Evolutionary conservation across 305 asterid species (phyloP).

Genomic region (Fraxinus paxiana): DNA sequence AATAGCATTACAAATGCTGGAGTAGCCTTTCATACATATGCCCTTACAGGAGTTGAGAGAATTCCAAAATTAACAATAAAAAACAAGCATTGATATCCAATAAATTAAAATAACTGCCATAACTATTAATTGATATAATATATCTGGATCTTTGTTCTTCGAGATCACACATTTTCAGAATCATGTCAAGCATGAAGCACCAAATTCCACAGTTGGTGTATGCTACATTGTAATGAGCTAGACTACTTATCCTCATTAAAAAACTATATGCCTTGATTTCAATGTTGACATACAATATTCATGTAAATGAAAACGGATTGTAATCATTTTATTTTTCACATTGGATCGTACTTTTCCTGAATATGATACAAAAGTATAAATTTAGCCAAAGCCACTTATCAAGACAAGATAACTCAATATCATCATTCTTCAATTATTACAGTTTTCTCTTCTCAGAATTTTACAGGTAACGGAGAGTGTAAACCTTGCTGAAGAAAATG

Average conservation of each 20-base stretch:
- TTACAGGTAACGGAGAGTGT: slow-evolving; percentile 11
- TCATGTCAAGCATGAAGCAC: not conserved
- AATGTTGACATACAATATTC: not conserved
- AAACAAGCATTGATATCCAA: not conserved
- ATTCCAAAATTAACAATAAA: not conserved
- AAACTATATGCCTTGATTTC: not conserved
- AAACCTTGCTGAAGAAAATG: slow-evolving; percentile 89
- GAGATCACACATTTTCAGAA: not conserved
- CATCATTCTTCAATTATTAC: not conserved
- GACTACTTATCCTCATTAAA: not conserved
- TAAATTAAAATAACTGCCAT: not conserved
- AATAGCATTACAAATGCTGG: not conserved
- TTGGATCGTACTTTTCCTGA: not conserved
- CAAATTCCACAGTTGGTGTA: not conserved
- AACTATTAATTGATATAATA: not conserved
- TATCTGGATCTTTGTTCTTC: not conserved
- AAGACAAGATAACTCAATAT: not conserved
- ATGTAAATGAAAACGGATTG: not conserved
- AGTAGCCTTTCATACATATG: not conserved
- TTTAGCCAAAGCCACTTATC: not conserved
- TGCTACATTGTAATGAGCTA: not conserved
- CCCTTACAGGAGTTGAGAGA: not conserved
- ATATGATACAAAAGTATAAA: not conserved
- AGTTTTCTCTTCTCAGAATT: slow-evolving; percentile 1
- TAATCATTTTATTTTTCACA: not conserved